Evolutionary conservation across 306 rosid genomes (phyloP).

Genomic region (Cucurbita ficifolia): DNA sequence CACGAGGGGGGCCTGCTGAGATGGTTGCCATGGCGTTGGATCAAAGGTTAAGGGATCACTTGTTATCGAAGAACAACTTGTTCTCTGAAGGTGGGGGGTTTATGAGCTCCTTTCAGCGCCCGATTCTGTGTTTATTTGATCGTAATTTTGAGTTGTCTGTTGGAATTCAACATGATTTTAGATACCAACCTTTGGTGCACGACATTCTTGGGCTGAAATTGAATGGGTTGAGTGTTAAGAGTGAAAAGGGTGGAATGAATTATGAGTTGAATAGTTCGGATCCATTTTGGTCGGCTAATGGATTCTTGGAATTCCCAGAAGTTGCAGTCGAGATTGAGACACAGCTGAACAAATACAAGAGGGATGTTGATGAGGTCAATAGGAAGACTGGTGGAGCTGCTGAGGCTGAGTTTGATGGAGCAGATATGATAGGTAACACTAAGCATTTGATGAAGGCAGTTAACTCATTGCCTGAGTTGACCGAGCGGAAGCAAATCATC

Average conservation of each 20-base stretch:
- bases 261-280: slow-evolving; percentile 77
- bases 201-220: slow-evolving; percentile 79
- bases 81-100: slow-evolving; percentile 72
- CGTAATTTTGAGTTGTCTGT: slow-evolving; percentile 83
- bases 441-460: slow-evolving; percentile 97
- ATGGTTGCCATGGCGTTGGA: slow-evolving; percentile 90
- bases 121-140: slow-evolving; percentile 75
- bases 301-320: slow-evolving; percentile 74
- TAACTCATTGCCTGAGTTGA: slow-evolving; percentile 86
- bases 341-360: slow-evolving; percentile 77
- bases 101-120: slow-evolving; percentile 74
- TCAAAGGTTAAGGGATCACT: slow-evolving; percentile 79
- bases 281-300: slow-evolving; percentile 77
- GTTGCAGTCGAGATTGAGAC: slow-evolving; percentile 92
- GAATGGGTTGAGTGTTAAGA: slow-evolving; percentile 73
- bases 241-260: slow-evolving; percentile 86
- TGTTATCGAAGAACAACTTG: slow-evolving; percentile 75
- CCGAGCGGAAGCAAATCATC: slow-evolving; percentile 84
- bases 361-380: slow-evolving; percentile 92
- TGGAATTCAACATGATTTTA: slow-evolving; percentile 89
- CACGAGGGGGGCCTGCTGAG: slow-evolving; percentile 85
- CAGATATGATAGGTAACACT: slow-evolving; percentile 90
- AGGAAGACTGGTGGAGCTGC: slow-evolving; percentile 76
- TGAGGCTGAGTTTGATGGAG: slow-evolving; percentile 82
- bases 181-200: slow-evolving; percentile 80